Percentiles rank a stretch among this genome's conserved stretches.
Conservation (phyloP, 768 basidiomycete genomes). For the Omphalotus guepiniiformis region DNA sequence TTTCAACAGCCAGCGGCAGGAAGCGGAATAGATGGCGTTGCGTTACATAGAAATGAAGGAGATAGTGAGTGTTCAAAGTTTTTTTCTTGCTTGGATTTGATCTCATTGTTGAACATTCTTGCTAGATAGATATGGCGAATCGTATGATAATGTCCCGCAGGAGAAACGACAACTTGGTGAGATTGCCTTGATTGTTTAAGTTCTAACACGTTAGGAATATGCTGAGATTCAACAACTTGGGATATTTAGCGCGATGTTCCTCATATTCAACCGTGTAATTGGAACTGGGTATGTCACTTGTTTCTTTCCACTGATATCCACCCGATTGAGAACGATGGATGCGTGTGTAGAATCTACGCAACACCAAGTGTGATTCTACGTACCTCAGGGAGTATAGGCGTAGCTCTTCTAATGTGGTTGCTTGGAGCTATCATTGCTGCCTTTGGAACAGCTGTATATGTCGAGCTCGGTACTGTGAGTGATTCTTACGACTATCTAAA, state of each 20-base stretch:
- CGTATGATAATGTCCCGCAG: conserved; percentile 43
- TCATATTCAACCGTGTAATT: conserved; percentile 75
- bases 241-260: conserved; percentile 50
- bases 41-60: too few relatives aligned
- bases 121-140: conserved; percentile 25
- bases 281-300: conserved; percentile 52
- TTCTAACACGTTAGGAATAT: conserved; percentile 12
- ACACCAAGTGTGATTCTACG: conserved; percentile 65
- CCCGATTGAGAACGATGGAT: background rate
- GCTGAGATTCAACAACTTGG: conserved; percentile 23
- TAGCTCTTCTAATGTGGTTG: conserved; percentile 67
- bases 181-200: conserved; percentile 15
- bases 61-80: too few relatives aligned
- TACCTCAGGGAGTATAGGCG: conserved; percentile 66
- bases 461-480: conserved; percentile 70
- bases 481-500: background rate
- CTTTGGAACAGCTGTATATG: conserved; percentile 64
- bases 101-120: too few relatives aligned
- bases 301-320: background rate
- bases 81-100: too few relatives aligned
- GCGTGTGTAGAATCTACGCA: conserved; percentile 56
- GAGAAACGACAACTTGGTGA: conserved; percentile 49
- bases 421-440: conserved; percentile 61
- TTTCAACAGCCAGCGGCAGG: too few relatives aligned
- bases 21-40: too few relatives aligned